Percentiles rank a stretch among this genome's conserved stretches.
Conservation (phyloP, 352 stramenopile genomes). For the Phytopythium oedochilum region DNA sequence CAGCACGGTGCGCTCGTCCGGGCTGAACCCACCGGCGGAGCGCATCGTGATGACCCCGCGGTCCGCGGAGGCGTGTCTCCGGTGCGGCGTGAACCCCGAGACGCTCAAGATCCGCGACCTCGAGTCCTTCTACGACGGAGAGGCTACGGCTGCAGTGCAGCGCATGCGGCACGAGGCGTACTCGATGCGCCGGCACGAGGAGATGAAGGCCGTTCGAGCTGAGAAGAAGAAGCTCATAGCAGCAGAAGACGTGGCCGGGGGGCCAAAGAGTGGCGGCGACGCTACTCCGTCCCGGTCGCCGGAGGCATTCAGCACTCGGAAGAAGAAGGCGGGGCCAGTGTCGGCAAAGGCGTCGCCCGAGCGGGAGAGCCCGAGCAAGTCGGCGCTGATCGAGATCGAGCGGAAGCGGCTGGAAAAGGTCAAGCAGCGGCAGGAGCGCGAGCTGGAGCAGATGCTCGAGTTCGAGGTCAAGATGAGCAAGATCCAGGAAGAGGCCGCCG, state of each 20-base stretch:
- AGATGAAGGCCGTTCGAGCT: conserved; percentile 83
- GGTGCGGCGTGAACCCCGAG: conserved; percentile 89
- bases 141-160: conserved; percentile 82
- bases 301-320: neutral
- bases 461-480: conserved; percentile 90
- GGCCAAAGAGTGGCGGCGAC: conserved; percentile 7
- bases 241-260: conserved; percentile 24
- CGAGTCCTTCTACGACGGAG: conserved; percentile 87
- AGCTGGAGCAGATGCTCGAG: conserved; percentile 89
- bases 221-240: conserved; percentile 78
- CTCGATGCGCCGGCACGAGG: conserved; percentile 86
- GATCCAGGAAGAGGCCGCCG: conserved; percentile 67
- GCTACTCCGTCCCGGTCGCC: conserved; percentile 2
- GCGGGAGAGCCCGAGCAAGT: conserved; percentile 8
- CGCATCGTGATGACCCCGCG: conserved; percentile 85
- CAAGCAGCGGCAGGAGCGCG: conserved; percentile 64
- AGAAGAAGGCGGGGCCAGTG: neutral
- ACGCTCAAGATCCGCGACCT: conserved; percentile 90
- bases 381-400: conserved; percentile 64
- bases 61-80: conserved; percentile 87
- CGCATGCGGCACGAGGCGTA: conserved; percentile 91
- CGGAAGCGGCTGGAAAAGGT: conserved; percentile 71
- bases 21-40: conserved; percentile 61
- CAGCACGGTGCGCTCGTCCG: conserved; percentile 61
- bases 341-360: conserved; percentile 18